Evolutionary conservation across 768 basidiomycete genomes (phyloP).

Genomic region (Paxillus rubicundulus): DNA sequence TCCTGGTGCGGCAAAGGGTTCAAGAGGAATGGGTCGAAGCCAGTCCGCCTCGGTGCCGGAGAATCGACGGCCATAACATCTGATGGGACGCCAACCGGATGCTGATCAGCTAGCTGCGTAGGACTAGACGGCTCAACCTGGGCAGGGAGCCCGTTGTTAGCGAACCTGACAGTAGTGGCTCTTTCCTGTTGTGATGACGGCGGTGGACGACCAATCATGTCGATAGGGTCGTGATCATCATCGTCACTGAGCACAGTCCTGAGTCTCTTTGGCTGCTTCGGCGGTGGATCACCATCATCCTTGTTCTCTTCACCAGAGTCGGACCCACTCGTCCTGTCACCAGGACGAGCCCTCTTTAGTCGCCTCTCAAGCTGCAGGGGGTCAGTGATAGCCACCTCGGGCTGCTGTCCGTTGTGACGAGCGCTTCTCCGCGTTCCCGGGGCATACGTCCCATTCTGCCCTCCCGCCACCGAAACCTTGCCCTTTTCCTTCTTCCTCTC

Average conservation of each 20-base stretch:
- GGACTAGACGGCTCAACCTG: constrained; percentile 14
- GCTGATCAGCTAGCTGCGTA: constrained; percentile 5
- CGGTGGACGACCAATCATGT: constrained; percentile 31
- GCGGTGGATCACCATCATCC: constrained; percentile 38
- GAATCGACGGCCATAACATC: constrained; percentile 41
- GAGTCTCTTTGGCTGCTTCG: constrained; percentile 54
- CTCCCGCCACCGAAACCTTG: constrained; percentile 20
- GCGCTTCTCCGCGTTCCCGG: constrained; percentile 68
- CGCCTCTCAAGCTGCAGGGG: constrained; percentile 70
- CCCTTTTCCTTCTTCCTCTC: constrained; percentile 44
- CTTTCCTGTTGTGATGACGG: constrained; percentile 31
- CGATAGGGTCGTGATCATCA: constrained; percentile 50
- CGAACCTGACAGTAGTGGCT: constrained; percentile 51
- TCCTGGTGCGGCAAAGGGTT: constrained; percentile 46
- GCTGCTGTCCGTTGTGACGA: constrained; percentile 67
- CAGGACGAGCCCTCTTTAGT: constrained; percentile 68
- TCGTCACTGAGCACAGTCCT: constrained; percentile 44
- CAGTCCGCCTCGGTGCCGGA: constrained; percentile 32
- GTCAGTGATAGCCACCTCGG: constrained; percentile 72
- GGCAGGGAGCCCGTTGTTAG: constrained; percentile 27
- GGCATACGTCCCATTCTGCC: constrained; percentile 35
- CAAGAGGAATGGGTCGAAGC: constrained; percentile 52
- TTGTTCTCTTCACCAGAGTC: constrained; percentile 46
- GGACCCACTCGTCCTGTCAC: constrained; percentile 49
- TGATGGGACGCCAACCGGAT: background rate